Evolutionary conservation across 1,284 basidiomycete genomes (phyloP), one percentile per base, ranked within the genome.

Genomic region (Rhizoctonia solani): DNA sequence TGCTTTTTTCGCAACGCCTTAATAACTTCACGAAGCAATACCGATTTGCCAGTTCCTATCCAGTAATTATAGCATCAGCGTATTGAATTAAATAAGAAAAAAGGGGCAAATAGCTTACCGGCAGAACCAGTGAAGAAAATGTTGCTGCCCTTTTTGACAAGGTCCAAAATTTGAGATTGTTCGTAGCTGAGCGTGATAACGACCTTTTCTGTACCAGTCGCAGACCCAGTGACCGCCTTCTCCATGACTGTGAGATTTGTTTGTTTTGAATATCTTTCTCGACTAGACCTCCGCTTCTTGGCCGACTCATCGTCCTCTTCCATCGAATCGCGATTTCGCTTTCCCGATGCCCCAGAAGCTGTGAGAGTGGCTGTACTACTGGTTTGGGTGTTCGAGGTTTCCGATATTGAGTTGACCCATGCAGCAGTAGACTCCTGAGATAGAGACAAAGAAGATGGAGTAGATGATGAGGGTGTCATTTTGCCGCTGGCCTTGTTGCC

Each of bases 71-170:
- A 39, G n/a, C 16, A 39, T 8, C n/a, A 14, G 8, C 44, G 19
- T 9, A 19, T 46, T 19, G 21, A 11, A 46, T n/a, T 16, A 16
- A 8, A 27, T 8, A 25, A 14, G 2, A 30, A 1, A 6, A 25
- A 34, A 29, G 4, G 41, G n/a, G n/a, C n/a, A n/a, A n/a, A n/a
- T n/a, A 29, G 80, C 89, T 73, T 72, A 95, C 94, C 94, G 68
- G 94, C 96, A 79, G 92, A 95, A 25, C 97, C 96, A 0, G 96
- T 99, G 78, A 98, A 99, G 75, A 99, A 99, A n/a, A 98, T 76
- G 73, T 87, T 96, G 63, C 88, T 79, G 1, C 86, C 86, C 14
- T 84, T 79, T 29, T 87, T 77, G 0, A 93, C 90, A 3, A 96
- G 84, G 69, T 84, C 82, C 68, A 96, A 78, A 49, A 98, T 92